phyloP scores from a whole-genome alignment of 2,329 filamentous ascomycete genomes.

The Aphanoascus verrucosus region DNA sequence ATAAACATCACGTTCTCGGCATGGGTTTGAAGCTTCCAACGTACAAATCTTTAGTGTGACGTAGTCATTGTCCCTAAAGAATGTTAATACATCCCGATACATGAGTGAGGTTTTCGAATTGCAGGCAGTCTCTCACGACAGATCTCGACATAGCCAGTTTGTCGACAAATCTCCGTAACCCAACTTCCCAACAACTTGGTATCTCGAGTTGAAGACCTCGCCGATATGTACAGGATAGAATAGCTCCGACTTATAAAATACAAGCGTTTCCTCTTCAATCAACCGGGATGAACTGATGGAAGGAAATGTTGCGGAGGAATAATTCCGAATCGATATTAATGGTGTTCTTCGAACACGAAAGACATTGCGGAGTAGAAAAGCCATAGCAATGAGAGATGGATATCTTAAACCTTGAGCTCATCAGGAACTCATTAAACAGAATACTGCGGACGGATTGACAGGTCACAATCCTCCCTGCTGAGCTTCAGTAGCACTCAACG shows the following conservation, averaged over 20 bases:
- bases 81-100: neutral
- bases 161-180: conserved; percentile 23
- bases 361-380: neutral
- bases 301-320: neutral
- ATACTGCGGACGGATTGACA: too few relatives aligned
- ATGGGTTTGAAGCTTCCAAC: neutral
- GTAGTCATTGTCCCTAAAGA: neutral
- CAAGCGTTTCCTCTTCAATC: conserved; percentile 18
- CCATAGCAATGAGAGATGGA: neutral
- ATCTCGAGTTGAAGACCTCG: conserved; percentile 19
- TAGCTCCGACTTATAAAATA: conserved; percentile 15
- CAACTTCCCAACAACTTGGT: conserved; percentile 21
- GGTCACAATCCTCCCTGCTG: too few relatives aligned
- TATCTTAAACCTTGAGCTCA: too few relatives aligned
- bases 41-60: neutral
- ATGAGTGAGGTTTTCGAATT: neutral
- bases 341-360: neutral
- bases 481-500: too few relatives aligned
- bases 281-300: neutral
- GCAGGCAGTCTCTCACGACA: conserved; percentile 2
- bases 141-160: conserved; percentile 20
- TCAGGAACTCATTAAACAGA: too few relatives aligned
- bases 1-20: conserved; percentile 5
- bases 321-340: neutral
- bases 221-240: conserved; percentile 18